Conservation (phyloP, 805 yeast species). For the Hanseniaspora occidentalis region DNA sequence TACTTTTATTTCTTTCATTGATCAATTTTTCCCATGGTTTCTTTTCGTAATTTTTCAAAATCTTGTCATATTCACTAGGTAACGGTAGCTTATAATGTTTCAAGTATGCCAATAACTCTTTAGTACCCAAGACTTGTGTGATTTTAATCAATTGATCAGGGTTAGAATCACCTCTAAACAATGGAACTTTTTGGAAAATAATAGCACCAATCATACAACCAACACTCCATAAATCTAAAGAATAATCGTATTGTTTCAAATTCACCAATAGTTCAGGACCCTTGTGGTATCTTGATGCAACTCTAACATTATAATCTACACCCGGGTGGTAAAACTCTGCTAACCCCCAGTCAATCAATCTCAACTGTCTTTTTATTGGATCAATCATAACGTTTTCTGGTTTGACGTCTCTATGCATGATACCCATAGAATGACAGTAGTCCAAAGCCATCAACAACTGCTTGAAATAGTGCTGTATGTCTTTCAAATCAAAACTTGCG, state of each 20-base stretch:
- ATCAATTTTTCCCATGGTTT: slow-evolving; percentile 57
- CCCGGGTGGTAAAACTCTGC: slow-evolving; percentile 90
- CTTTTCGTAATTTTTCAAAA: slow-evolving; percentile 50
- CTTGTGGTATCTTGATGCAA: slow-evolving; percentile 83
- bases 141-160: slow-evolving; percentile 87
- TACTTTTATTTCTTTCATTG: slow-evolving; percentile 38
- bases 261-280: slow-evolving; percentile 86
- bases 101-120: slow-evolving; percentile 54
- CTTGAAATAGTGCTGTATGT: slow-evolving; percentile 72
- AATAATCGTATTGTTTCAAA: slow-evolving; percentile 73
- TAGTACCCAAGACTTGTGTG: slow-evolving; percentile 78
- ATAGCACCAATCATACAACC: slow-evolving; percentile 89
- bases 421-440: slow-evolving; percentile 85
- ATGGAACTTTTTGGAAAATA: slow-evolving; percentile 80
- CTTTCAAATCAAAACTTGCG: slow-evolving; percentile 63
- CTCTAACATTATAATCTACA: slow-evolving; percentile 81
- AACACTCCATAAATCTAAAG: slow-evolving; percentile 80
- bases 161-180: slow-evolving; percentile 84
- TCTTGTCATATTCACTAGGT: slow-evolving; percentile 67
- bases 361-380: slow-evolving; percentile 45
- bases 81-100: slow-evolving; percentile 56
- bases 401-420: slow-evolving; percentile 89
- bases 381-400: slow-evolving; percentile 94
- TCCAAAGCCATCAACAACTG: slow-evolving; percentile 76
- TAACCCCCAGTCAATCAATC: slow-evolving; percentile 89